Evolutionary conservation across 2,329 filamentous ascomycete genomes (phyloP), one percentile per base, ranked within the genome.

Genomic region (Cladobotryum protrusum): DNA sequence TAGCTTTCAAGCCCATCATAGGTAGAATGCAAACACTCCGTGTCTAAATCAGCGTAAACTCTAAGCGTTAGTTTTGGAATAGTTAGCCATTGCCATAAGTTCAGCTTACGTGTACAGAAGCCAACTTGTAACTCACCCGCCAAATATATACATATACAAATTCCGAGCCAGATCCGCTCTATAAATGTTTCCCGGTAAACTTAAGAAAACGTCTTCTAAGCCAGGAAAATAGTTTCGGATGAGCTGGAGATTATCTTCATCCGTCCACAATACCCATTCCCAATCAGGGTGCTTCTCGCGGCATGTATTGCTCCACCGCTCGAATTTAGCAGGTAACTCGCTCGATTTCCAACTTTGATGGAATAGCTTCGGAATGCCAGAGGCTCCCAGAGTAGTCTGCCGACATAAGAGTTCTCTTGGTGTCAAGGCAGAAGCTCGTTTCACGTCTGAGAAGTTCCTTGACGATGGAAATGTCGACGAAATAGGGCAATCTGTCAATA

Each of bases 351-450:
- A 62, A 41, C 59, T 62, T 49, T 62, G 60, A 52, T 62, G 60
- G 24, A 62, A 52, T 8, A 61, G 48, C 48, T 56, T 58, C 83
- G 86, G 15, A 34, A 58, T 47, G 15, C 39, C 47, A 29, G 24
- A 4, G 24, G 24, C 24, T 29, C 24, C 24, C 24, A 8, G 24
- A 29, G 24, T 29, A 5, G 24, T 29, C 24, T 29, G 24, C 6
- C 24, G 24, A 29, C 24, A 29, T 29, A 29, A 29, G 24, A 29
- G 24, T 29, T 29, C 24, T 29, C 24, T 29, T 29, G 24, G 24
- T 29, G 24, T 4, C 24, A 29, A 29, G 24, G 24, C 24, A 29
- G 24, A 29, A 29, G 24, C 24, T 29, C 24, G 24, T 8, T 8
- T 29, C 24, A 8, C 24, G 6, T 29, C 24, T 29, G 24, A 29